phyloP scores from a whole-genome alignment of 2,329 filamentous ascomycete species.

The Neofusicoccum kwambonambiense region DNA sequence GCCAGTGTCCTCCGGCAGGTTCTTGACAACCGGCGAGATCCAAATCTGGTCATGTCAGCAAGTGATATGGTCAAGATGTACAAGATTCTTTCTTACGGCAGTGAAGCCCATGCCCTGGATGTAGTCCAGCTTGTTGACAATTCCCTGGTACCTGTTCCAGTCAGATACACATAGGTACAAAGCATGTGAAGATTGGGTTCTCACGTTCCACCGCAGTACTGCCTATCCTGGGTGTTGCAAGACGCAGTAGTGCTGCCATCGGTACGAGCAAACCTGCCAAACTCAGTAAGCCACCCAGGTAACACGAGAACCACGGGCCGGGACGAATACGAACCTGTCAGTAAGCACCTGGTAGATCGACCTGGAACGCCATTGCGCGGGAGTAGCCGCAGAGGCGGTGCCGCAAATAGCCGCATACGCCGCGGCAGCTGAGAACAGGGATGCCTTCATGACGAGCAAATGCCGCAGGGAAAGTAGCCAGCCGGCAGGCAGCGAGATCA shows the following conservation, averaged over 20 bases:
- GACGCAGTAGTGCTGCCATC: constrained; percentile 41
- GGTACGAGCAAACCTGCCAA: constrained; percentile 35
- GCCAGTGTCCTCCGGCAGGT: constrained; percentile 40
- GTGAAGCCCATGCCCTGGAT: constrained; percentile 62
- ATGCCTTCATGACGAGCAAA: constrained; percentile 2
- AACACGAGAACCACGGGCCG: background rate
- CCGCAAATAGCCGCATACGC: background rate
- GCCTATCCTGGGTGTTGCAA: constrained; percentile 32
- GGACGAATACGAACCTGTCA: constrained; percentile 29
- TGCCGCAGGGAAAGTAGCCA: no score
- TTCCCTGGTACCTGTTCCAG: constrained; percentile 48
- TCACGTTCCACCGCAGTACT: constrained; percentile 14
- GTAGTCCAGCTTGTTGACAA: constrained; percentile 61
- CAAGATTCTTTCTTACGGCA: constrained; percentile 43
- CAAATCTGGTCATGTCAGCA: constrained; percentile 34
- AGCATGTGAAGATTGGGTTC: background rate
- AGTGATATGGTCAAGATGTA: background rate
- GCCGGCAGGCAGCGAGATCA: background rate
- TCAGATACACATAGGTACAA: background rate
- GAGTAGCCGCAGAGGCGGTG: constrained; percentile 26
- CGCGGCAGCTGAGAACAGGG: constrained; percentile 4
- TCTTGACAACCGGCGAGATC: constrained; percentile 49
- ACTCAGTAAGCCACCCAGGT: background rate
- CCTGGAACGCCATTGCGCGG: constrained; percentile 38
- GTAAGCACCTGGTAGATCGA: constrained; percentile 46